These are phyloP conservation scores for Yamadazyma friedrichii DNA, from an alignment of 1,139 yeast genomes.

Conservation along the genomic window DNA sequence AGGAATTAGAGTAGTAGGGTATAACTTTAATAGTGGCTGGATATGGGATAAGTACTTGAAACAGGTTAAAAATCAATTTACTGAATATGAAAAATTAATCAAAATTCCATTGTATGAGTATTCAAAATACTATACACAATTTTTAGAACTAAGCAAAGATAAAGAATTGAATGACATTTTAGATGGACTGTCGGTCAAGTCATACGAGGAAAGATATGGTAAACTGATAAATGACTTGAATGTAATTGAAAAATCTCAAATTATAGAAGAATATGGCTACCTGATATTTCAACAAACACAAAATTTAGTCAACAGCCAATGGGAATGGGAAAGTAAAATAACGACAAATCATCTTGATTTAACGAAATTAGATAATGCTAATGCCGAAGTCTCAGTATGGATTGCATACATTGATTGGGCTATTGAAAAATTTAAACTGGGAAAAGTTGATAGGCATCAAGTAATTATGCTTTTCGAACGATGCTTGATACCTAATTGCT, in stretches of 20 bases:
- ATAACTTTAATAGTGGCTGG: conserved; percentile 58
- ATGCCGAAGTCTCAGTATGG: conserved; percentile 49
- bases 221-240: conserved; percentile 23
- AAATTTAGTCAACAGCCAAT: conserved; percentile 48
- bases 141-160: conserved; percentile 39
- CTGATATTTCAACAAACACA: conserved; percentile 48
- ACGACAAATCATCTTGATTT: conserved; percentile 44
- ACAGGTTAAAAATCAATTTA: conserved; percentile 39
- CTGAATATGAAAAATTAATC: conserved; percentile 42
- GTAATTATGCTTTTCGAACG: conserved; percentile 53
- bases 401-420: conserved; percentile 48
- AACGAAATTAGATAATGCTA: conserved; percentile 16
- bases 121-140: conserved; percentile 58
- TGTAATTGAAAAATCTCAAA: conserved; percentile 31
- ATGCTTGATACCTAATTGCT: conserved; percentile 57
- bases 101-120: conserved; percentile 67
- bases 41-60: conserved; percentile 66
- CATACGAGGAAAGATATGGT: conserved; percentile 20
- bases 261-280: conserved; percentile 43
- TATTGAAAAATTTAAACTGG: conserved; percentile 15
- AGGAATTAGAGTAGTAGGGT: conserved; percentile 36
- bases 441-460: background rate
- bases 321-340: conserved; percentile 61
- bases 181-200: background rate
- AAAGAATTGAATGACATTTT: conserved; percentile 34